Base-by-base conservation (phyloP, 306 rosid genomes). In the Sechiopsis laciniata region DNA sequence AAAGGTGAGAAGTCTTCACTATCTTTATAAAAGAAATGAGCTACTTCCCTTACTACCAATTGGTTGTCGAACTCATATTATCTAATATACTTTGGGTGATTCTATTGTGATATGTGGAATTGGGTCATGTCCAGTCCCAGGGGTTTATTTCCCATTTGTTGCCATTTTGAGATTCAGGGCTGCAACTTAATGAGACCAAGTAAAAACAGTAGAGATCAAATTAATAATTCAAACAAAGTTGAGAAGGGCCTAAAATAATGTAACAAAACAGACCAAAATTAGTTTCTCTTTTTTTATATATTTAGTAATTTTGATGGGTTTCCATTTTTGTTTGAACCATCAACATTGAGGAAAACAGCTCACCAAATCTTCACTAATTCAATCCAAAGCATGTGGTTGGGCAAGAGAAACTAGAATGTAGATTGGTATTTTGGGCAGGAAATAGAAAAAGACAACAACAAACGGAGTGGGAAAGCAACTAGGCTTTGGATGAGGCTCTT, bases 331-430 rank as follows among this genome's bases (percentile, higher is more conserved):
- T 7, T 52, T 13, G 1, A 72, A 15, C 19, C 11, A 22, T 9
- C 26, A 52, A 59, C 24, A 71, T 73, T 16, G 10, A 73, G 3
- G 71, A 64, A 37, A 64, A 40, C 71, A 64, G 71, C 3, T 64
- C 71, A 64, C 24, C 71, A 64, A 64, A 64, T 51, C 9, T 10
- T 0, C 7, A 37, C 2, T 3, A 65, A 65, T 42, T 69, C 66
- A 60, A 9, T 69, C 37, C 22, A 48, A 54, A 22, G 9, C 50
- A 62, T 62, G 0, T 26, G 37, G 48, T 61, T 61, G 5, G 68
- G 46, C 24, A 61, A 61, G 68, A 13, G 20, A 61, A 11, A 15
- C 8, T 37, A 37, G 0, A 37, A 6, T 37, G 17, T 24, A 7
- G 19, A 29, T 29, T 29, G 35, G 48, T 61, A n/a, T 61, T 62